phyloP scores from a whole-genome alignment of 2,329 filamentous ascomycete genomes.

The Huntiella moniliformis region DNA sequence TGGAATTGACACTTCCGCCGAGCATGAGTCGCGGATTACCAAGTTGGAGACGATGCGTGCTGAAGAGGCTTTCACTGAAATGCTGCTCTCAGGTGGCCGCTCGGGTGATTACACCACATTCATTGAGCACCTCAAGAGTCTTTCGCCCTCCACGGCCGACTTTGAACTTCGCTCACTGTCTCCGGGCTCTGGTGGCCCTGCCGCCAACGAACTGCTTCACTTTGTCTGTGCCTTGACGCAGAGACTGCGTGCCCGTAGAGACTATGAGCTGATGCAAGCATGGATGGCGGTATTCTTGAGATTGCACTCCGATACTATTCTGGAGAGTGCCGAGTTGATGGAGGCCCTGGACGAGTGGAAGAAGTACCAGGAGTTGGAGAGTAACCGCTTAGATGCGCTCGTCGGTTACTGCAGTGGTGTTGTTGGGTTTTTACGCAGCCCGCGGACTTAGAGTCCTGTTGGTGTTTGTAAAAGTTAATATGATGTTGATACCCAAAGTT shows the following conservation, averaged over 20 bases:
- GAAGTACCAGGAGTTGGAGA: slow-evolving; percentile 51
- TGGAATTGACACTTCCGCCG: slow-evolving; percentile 21
- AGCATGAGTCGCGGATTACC: slow-evolving; percentile 43
- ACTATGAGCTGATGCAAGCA: slow-evolving; percentile 86
- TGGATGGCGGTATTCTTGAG: slow-evolving; percentile 94
- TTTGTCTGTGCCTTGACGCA: slow-evolving; percentile 70
- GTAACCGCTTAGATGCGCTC: slow-evolving; percentile 49
- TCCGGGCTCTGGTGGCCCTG: slow-evolving; percentile 21
- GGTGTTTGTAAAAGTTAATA: too few species aligned
- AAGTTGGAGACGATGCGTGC: slow-evolving; percentile 41
- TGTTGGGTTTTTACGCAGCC: slow-evolving; percentile 57
- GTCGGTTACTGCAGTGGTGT: slow-evolving; percentile 82
- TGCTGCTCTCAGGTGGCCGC: slow-evolving; percentile 33
- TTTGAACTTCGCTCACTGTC: slow-evolving; percentile 72
- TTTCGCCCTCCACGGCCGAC: slow-evolving; percentile 73
- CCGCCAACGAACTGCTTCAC: slow-evolving; percentile 50
- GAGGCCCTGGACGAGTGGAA: slow-evolving; percentile 51
- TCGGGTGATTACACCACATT: slow-evolving; percentile 47
- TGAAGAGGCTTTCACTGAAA: slow-evolving; percentile 39
- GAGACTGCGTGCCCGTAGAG: slow-evolving; percentile 47
- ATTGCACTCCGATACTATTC: slow-evolving; percentile 46
- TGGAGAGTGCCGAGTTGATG: slow-evolving; percentile 33
- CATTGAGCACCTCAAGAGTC: slow-evolving; percentile 57
- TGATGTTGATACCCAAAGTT: too few species aligned
- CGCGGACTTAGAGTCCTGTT: slow-evolving; percentile 24